Base-by-base conservation (phyloP, 73 alveolate genomes). In the Tetrahymena elliotti region DNA sequence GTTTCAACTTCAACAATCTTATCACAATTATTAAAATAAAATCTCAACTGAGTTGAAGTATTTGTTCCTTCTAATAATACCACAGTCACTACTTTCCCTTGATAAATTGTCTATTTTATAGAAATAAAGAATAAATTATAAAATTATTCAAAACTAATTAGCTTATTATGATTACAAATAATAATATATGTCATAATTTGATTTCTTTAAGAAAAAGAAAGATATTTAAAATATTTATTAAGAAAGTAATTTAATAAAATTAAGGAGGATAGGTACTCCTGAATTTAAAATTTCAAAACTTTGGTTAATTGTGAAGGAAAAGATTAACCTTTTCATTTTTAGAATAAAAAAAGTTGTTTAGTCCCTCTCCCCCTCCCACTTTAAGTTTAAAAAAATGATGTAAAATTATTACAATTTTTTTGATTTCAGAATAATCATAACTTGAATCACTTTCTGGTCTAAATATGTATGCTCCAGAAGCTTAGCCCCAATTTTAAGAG, bases 1-100 rank as follows among this genome's bases (percentile, higher is more conserved):
- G 96, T 84, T 88, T 94, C 54, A 18, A 94, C 93, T 68, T 94
- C 95, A 88, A 41, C 68, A 1, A 94, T 84, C 9, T 84, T 82
- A 24, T 84, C 93, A 52, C 16, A 94, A 88, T 84, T 33, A 38
- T 20, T 40, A 53, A 84, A 94, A 12, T 84, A 68, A 68, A 68
- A n/a, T 35, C 92, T 94, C 38, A 94, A 35, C 38, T 84, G 38
- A 33, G 96, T 68, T 3, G 93, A 84, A 12, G 96, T 94, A 88
- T 94, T 35, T 40, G 92, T 31, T 94, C 96, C 93, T 33, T 52
- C 93, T 10, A 94, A 35, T 27, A 93, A 33, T 24, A 94, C 33
- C 8, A 94, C 33, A 41, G 95, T 83, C 36, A 94, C 54, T 4
- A 84, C 52, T 38, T 92, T 53, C 16, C 96, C 96, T 52, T 88